Conservation (phyloP, 1,139 yeast genomes). For the Nakaseomyces bracarensis region DNA sequence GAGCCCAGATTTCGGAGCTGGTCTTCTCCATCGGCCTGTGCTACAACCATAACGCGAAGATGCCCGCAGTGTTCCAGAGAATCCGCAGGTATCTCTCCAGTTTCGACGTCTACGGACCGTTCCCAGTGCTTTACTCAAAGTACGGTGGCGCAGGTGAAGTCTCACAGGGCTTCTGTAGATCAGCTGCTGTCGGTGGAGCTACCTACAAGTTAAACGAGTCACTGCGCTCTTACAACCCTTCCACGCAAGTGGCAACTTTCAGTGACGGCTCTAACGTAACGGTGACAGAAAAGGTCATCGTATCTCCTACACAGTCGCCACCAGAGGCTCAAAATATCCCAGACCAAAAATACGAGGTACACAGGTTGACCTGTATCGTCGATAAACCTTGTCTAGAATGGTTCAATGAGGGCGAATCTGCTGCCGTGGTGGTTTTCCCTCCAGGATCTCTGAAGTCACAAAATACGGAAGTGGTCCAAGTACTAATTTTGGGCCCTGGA, state of each 20-base stretch:
- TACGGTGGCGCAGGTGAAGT: constrained; percentile 96
- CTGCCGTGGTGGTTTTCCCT: constrained; percentile 91
- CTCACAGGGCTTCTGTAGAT: constrained; percentile 93
- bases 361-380: constrained; percentile 74
- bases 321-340: constrained; percentile 33
- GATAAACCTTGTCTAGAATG: constrained; percentile 84
- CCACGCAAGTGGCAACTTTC: constrained; percentile 57
- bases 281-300: constrained; percentile 67
- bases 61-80: constrained; percentile 68
- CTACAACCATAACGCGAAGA: constrained; percentile 47
- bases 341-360: constrained; percentile 44
- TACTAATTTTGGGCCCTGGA: constrained; percentile 78
- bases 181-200: constrained; percentile 98
- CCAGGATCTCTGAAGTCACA: constrained; percentile 64
- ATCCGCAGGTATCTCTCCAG: constrained; percentile 77
- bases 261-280: constrained; percentile 68
- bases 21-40: constrained; percentile 81
- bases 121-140: constrained; percentile 86
- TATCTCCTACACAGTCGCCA: constrained; percentile 66
- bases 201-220: constrained; percentile 75
- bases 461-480: constrained; percentile 73
- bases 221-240: constrained; percentile 56
- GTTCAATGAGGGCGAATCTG: constrained; percentile 77
- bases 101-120: constrained; percentile 88
- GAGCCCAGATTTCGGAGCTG: constrained; percentile 71